Evolutionary conservation across 495 filamentous ascomycete genomes (phyloP).

Genomic region (Pyrenula aspistea): DNA sequence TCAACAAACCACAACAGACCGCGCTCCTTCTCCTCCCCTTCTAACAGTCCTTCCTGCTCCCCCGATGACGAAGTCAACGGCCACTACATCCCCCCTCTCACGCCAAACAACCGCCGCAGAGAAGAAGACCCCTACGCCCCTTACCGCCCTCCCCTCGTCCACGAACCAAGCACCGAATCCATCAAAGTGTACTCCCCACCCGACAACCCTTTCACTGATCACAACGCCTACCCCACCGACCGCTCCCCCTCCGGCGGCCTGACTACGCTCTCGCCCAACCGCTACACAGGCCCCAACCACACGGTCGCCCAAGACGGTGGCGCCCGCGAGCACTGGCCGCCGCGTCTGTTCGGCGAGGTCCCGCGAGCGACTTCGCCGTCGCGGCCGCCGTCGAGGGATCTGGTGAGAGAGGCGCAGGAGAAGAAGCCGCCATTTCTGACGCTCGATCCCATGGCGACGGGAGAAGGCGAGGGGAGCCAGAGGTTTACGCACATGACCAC

Average conservation of each 20-base stretch:
- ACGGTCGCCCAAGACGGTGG: neutral
- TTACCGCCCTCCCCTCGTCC: slow-evolving; percentile 7
- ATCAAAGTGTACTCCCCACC: slow-evolving; percentile 63
- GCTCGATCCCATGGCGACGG: neutral
- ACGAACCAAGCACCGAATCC: slow-evolving; percentile 49
- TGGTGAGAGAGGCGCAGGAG: neutral
- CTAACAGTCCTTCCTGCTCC: neutral
- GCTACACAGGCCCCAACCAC: neutral
- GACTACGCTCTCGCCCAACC: neutral
- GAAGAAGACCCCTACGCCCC: slow-evolving; percentile 3
- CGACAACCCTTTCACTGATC: slow-evolving; percentile 5
- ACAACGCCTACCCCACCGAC: neutral
- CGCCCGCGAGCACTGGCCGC: neutral
- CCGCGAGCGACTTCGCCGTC: neutral
- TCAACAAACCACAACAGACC: neutral
- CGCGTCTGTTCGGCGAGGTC: neutral
- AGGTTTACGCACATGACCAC: neutral
- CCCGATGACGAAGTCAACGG: slow-evolving; percentile 1
- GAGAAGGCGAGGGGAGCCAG: neutral
- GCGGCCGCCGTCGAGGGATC: neutral
- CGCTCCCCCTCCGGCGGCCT: neutral
- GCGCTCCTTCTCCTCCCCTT: neutral
- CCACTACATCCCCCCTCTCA: neutral
- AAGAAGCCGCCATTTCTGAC: neutral
- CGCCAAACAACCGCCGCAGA: neutral